Conservation (phyloP, 2,329 filamentous ascomycete species). For the Aspergillus texensis region DNA sequence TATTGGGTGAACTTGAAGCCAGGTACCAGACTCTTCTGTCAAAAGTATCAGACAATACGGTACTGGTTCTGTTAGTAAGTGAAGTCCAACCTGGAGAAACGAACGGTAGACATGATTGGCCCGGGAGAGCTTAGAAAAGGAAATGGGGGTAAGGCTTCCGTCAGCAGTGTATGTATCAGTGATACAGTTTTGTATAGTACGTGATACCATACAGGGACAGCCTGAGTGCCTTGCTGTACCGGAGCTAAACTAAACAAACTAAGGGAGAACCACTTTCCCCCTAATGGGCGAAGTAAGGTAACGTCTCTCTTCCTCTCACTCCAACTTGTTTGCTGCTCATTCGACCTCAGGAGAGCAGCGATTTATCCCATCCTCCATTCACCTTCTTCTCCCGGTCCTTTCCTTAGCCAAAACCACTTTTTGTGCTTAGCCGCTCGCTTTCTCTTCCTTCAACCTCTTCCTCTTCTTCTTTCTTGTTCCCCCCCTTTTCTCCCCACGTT, state of each 20-base stretch:
- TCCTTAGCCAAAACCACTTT: slow-evolving; percentile 17
- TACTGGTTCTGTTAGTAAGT: not conserved
- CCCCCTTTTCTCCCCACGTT: slow-evolving; percentile 23
- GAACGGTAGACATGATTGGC: slow-evolving; percentile 27
- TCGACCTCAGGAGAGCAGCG: slow-evolving; percentile 27
- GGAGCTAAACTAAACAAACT: slow-evolving; percentile 10
- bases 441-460: slow-evolving; percentile 21
- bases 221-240: not conserved
- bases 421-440: slow-evolving; percentile 24
- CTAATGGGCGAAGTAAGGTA: slow-evolving; percentile 7
- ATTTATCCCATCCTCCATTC: slow-evolving; percentile 9
- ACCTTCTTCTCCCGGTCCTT: slow-evolving; percentile 12
- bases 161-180: not conserved
- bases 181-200: not conserved
- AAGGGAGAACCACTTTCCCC: slow-evolving; percentile 7
- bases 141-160: slow-evolving; percentile 24
- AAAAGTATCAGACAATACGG: not conserved
- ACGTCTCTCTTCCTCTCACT: slow-evolving; percentile 11
- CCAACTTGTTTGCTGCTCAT: slow-evolving; percentile 7
- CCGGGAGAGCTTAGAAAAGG: slow-evolving; percentile 20
- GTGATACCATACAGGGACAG: not conserved
- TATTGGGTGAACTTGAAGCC: not conserved
- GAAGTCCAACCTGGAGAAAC: slow-evolving; percentile 21
- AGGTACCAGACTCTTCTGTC: slow-evolving; percentile 2
- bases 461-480: slow-evolving; percentile 17